A percentile compares a stretch with the other conserved stretches of the same genome.
These are phyloP conservation scores for Eragrostis tef DNA, from an alignment of 202 grass and related monocot genomes.

Conservation along the genomic window DNA sequence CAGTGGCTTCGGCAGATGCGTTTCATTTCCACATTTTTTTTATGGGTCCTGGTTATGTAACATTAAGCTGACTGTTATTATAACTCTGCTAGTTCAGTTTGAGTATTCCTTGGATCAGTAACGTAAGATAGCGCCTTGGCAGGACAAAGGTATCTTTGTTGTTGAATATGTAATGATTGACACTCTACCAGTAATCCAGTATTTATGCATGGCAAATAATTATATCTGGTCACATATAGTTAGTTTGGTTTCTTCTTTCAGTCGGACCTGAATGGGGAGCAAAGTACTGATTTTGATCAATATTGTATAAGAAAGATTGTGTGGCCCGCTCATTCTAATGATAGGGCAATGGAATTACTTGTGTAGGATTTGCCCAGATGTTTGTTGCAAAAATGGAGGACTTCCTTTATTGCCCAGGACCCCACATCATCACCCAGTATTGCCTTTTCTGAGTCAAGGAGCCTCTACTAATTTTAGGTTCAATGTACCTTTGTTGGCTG, in stretches of 20 bases:
- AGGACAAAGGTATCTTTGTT: neutral
- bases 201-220: neutral
- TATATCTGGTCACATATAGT: neutral
- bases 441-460: neutral
- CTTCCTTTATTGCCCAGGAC: neutral
- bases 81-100: slow-evolving; percentile 10
- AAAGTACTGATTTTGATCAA: slow-evolving; percentile 27
- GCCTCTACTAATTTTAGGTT: neutral
- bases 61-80: slow-evolving; percentile 16
- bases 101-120: neutral
- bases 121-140: neutral
- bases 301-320: neutral
- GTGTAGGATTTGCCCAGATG: neutral
- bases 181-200: neutral
- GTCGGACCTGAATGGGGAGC: neutral
- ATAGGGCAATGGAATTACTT: neutral
- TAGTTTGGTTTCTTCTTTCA: neutral
- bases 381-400: neutral
- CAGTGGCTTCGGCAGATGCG: neutral
- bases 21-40: neutral
- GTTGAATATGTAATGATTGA: neutral
- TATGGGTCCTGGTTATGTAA: neutral
- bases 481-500: slow-evolving; percentile 9
- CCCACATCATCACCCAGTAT: neutral
- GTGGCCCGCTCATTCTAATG: neutral